A percentile compares a stretch with the other conserved stretches of the same genome.
Evolutionary conservation across 2,329 filamentous ascomycete species (phyloP).

Genomic region (Epichloe elymi): DNA sequence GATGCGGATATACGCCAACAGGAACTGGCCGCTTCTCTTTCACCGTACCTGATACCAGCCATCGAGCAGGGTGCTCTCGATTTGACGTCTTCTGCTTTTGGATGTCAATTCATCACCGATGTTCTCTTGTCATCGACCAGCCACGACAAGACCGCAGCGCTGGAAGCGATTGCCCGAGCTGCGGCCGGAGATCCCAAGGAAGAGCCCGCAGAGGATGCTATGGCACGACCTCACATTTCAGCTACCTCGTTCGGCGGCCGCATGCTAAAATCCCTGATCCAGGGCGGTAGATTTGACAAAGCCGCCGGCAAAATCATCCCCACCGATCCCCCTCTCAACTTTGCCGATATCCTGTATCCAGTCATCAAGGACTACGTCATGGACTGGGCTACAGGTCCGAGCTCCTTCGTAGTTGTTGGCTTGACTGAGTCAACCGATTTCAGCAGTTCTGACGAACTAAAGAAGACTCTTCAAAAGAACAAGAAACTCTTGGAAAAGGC

Average conservation of each 20-base stretch:
- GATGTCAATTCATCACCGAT: conserved; percentile 75
- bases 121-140: conserved; percentile 64
- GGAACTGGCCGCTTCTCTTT: conserved; percentile 64
- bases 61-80: conserved; percentile 55
- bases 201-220: conserved; percentile 26
- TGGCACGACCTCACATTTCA: conserved; percentile 40
- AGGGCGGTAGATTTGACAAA: conserved; percentile 76
- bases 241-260: conserved; percentile 54
- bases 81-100: conserved; percentile 64
- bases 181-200: conserved; percentile 42
- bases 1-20: conserved; percentile 61
- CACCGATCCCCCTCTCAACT: conserved; percentile 64
- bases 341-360: conserved; percentile 70
- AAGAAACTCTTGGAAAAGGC: conserved; percentile 59
- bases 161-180: conserved; percentile 54
- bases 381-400: conserved; percentile 74
- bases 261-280: conserved; percentile 82
- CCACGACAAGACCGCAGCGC: conserved; percentile 56
- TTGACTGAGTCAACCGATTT: conserved; percentile 67
- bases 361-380: conserved; percentile 63
- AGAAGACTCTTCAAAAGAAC: conserved; percentile 58
- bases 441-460: conserved; percentile 49
- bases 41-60: conserved; percentile 60
- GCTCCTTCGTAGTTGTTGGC: conserved; percentile 75
- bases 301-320: conserved; percentile 56